A percentile compares a stretch with the other conserved stretches of the same genome.
Conservation (phyloP, 1,284 basidiomycete species). For the Tilletiopsis washingtonensis region DNA sequence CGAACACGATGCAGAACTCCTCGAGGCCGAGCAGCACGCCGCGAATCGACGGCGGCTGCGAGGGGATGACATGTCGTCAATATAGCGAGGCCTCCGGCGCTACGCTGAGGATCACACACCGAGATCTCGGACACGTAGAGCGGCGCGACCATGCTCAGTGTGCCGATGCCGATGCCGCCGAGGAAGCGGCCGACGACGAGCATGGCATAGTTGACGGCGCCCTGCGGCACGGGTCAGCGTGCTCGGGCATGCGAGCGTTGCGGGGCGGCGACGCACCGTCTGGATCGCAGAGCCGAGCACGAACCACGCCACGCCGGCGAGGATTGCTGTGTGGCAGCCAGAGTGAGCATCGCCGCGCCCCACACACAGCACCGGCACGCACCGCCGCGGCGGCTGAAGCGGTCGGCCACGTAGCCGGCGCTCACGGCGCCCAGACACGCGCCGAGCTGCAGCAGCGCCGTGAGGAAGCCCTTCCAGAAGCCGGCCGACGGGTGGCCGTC, state of each 20-base stretch:
- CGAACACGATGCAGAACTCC: conserved; percentile 67
- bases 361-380: too few relatives aligned
- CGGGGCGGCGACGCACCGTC: too few relatives aligned
- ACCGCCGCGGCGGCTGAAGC: conserved; percentile 5
- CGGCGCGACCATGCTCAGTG: conserved; percentile 13
- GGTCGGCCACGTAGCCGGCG: conserved; percentile 52
- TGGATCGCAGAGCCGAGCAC: conserved; percentile 46
- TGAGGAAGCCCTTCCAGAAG: conserved; percentile 51
- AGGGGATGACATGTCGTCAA: too few relatives aligned
- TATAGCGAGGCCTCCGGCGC: too few relatives aligned
- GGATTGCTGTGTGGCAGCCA: too few relatives aligned
- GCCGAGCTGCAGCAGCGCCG: conserved; percentile 66
- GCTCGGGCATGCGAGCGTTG: too few relatives aligned
- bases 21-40: conserved; percentile 47
- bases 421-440: conserved; percentile 61
- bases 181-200: conserved; percentile 49
- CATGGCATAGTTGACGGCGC: conserved; percentile 4
- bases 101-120: too few relatives aligned
- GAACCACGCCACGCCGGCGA: conserved; percentile 54
- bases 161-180: conserved; percentile 24
- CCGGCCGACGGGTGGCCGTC: background rate
- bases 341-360: too few relatives aligned
- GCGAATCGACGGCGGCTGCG: conserved; percentile 5
- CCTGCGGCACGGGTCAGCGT: too few relatives aligned
- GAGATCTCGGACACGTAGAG: conserved; percentile 8